phyloP scores from a whole-genome alignment of 164 flowering plant species.

The Paratinospora sagittata region DNA sequence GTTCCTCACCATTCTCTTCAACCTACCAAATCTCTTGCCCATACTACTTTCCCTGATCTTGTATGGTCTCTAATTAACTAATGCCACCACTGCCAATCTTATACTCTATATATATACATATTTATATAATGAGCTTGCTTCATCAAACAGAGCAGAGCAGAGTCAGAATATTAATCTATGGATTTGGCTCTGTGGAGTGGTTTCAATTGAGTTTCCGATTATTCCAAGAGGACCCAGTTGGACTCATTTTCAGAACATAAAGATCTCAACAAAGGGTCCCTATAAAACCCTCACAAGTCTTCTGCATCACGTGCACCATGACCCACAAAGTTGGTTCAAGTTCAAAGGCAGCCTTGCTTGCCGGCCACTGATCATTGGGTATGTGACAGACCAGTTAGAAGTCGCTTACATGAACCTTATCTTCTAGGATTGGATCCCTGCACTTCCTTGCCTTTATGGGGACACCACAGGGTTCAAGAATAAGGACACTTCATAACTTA shows the following conservation, averaged over 20 bases:
- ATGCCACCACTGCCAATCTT: too few species aligned
- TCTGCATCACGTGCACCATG: conserved; percentile 22
- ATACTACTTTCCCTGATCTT: too few species aligned
- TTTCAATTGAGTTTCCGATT: background rate
- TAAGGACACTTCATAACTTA: background rate
- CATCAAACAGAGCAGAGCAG: background rate
- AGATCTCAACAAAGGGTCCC: background rate
- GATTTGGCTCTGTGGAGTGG: too few species aligned
- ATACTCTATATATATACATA: too few species aligned
- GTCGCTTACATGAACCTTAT: conserved; percentile 25
- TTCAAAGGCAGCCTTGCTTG: conserved; percentile 6
- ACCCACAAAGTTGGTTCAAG: conserved; percentile 11
- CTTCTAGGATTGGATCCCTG: conserved; percentile 13
- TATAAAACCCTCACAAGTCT: background rate
- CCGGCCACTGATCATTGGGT: conserved; percentile 22
- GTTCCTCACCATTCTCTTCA: conserved; percentile 45
- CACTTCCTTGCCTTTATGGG: background rate
- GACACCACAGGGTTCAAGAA: background rate
- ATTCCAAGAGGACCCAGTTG: background rate
- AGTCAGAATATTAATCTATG: background rate
- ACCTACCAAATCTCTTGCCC: conserved; percentile 37
- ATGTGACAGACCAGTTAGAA: conserved; percentile 20
- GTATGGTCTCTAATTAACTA: too few species aligned
- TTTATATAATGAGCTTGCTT: too few species aligned
- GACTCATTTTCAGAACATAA: background rate